Evolutionary conservation across 192 early-diverging fungal genomes (phyloP), one percentile per base, ranked within the genome.

Genomic region (Coemansia sp.): DNA sequence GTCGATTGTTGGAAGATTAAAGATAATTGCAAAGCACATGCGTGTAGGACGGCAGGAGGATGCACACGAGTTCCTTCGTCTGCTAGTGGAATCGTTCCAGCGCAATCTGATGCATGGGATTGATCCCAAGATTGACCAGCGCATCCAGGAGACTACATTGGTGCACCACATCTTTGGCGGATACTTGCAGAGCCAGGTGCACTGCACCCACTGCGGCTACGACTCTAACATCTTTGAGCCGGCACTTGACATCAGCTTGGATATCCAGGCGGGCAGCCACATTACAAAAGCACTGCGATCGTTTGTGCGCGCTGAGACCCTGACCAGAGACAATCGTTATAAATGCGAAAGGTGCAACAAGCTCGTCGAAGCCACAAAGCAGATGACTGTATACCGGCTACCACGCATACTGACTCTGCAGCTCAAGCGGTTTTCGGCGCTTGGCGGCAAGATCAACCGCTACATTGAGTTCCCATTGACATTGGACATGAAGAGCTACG

Each of bases 161-260:
- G 76, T 91, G 12, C 88, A 91, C 74, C 90, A 89, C 60, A 85
- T 95, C 11, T 94, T 95, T 90, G 92, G 92, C 59, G 93, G 93
- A 0, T 90, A 90, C 63, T 66, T 93, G 48, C 93, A 90, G 63
- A 91, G 88, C 55, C 88, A 92, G 62, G 84, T 97, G 56, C 85
- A 78, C 43, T 97, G 95, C 68, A 64, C 85, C 16, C 77, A 73
- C 21, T 97, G 95, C 76, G 81, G 88, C 21, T 63, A 85, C 58
- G 85, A 87, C 55, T 94, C 93, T 32, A 87, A 91, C 63, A 97
- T 89, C 0, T 89, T 85, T 63, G 92, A 94, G 61, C 82, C 90
- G 6, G 83, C 89, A 41, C 76, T 94, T 49, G 93, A 95, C 66
- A 66, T 95, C 39, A 89, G 88, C 61, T 74, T 97, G 41, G 93